Conservation (phyloP, 1,284 basidiomycete genomes). For the Microbotryum violaceum region DNA sequence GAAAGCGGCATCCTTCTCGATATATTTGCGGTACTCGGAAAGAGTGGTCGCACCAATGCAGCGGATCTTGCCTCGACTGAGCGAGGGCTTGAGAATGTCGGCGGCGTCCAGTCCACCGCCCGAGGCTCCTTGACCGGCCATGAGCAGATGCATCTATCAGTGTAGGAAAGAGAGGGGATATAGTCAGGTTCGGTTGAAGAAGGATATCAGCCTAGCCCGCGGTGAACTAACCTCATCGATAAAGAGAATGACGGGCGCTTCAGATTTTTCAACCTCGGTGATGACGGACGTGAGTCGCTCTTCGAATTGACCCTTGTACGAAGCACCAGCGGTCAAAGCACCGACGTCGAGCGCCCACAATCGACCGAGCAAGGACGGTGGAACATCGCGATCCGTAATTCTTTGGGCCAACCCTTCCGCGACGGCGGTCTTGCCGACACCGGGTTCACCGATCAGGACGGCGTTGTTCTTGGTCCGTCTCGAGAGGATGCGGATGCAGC, state of each 20-base stretch:
- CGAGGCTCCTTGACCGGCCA: conserved; percentile 60
- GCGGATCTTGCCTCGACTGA: conserved; percentile 75
- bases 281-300: conserved; percentile 91
- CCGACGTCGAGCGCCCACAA: conserved; percentile 75
- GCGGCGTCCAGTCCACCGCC: conserved; percentile 51
- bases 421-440: conserved; percentile 55
- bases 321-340: conserved; percentile 86
- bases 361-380: conserved; percentile 52
- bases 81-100: conserved; percentile 67
- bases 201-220: background rate
- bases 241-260: conserved; percentile 84
- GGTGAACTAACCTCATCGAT: conserved; percentile 63
- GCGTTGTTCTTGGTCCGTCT: conserved; percentile 70
- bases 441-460: conserved; percentile 81
- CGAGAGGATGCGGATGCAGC: conserved; percentile 64
- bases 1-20: conserved; percentile 89
- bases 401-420: conserved; percentile 94
- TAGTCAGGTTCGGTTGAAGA: background rate
- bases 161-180: conserved; percentile 49
- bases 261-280: conserved; percentile 83
- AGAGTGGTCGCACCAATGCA: conserved; percentile 86
- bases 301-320: conserved; percentile 71
- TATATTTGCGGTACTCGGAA: conserved; percentile 88
- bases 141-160: conserved; percentile 50
- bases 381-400: conserved; percentile 86